Evolutionary conservation across 2,329 filamentous ascomycete species (phyloP), one percentile per base, ranked within the genome.

Genomic region (Knufia fluminis): DNA sequence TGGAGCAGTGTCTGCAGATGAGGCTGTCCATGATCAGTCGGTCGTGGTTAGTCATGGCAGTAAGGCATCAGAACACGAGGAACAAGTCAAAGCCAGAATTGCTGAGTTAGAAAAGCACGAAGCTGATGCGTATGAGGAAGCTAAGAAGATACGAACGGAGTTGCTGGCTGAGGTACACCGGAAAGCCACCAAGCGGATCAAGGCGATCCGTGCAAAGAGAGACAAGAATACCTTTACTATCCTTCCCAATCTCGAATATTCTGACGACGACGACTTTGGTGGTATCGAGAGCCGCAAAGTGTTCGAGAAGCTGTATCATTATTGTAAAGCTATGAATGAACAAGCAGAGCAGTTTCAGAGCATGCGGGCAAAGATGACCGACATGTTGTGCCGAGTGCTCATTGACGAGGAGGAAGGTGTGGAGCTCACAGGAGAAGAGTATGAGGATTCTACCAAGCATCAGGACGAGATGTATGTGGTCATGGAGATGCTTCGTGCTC

Each of bases 401-500:
- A 80, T 97, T 16, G 92, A 97, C 58, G 82, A 92, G 60, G 88
- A 94, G 35, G 80, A 80, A 14, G 72, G 71, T n/a, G 67, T 76
- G 8, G 87, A 94, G 51, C 77, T 81, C 2, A 91, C 88, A 9
- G 92, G 92, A 20, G 84, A 96, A 52, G 92, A 97, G 63, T 92
- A 95, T 54, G 85, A 88, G 57, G 79, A 86, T 26, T 94, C 91
- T 0, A 87, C 89, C 0, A 86, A 86, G 63, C 77, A 83, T 40
- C 91, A 97, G 66, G 91, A 96, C 53, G 82, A 94, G 62, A 78
- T 96, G 36, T 86, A 91, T 66, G 86, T 86, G 4, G 94, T 94
- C 61, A 84, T 94, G 51, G 82, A 89, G 62, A 82, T 79, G 7
- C 71, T 96, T 23, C 78, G 87, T 52, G 80, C 85, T 0, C 74